Evolutionary conservation across 1,139 yeast species (phyloP).

Genomic region (Candida glucosophila): DNA sequence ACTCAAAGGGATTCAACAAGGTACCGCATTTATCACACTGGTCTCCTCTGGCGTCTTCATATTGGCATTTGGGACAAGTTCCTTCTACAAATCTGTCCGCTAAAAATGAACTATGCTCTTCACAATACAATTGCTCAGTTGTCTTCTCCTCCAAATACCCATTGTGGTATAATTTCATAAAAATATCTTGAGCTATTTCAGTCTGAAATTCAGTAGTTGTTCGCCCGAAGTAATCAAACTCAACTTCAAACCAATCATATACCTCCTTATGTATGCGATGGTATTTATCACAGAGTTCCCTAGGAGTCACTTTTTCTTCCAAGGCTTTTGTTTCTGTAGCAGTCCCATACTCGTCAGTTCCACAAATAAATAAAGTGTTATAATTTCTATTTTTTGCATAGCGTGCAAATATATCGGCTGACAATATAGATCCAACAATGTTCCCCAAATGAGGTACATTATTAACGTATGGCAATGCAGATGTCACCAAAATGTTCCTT

Average conservation of each 20-base stretch:
- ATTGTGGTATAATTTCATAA: constrained; percentile 62
- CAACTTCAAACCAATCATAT: constrained; percentile 95
- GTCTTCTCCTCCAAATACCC: constrained; percentile 79
- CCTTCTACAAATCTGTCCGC: constrained; percentile 99
- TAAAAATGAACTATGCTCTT: constrained; percentile 77
- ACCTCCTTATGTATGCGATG: constrained; percentile 79
- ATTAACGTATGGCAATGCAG: constrained; percentile 95
- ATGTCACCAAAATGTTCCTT: constrained; percentile 80
- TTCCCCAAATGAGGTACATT: constrained; percentile 98
- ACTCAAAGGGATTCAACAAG: constrained; percentile 83
- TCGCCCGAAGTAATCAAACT: constrained; percentile 91
- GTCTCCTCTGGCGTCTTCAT: constrained; percentile 97
- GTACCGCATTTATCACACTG: constrained; percentile 97
- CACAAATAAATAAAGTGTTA: constrained; percentile 81
- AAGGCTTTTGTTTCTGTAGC: constrained; percentile 98
- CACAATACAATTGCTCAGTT: constrained; percentile 86
- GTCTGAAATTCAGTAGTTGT: constrained; percentile 91
- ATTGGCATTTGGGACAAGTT: constrained; percentile 88
- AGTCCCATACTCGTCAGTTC: constrained; percentile 98
- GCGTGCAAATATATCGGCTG: constrained; percentile 92
- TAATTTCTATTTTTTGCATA: constrained; percentile 84
- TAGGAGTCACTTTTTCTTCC: constrained; percentile 85
- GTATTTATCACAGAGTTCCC: constrained; percentile 83
- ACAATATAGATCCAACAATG: constrained; percentile 87
- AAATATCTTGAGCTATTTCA: constrained; percentile 90